Evolutionary conservation across 495 filamentous ascomycete genomes (phyloP).

Genomic region (Extremus antarcticus): DNA sequence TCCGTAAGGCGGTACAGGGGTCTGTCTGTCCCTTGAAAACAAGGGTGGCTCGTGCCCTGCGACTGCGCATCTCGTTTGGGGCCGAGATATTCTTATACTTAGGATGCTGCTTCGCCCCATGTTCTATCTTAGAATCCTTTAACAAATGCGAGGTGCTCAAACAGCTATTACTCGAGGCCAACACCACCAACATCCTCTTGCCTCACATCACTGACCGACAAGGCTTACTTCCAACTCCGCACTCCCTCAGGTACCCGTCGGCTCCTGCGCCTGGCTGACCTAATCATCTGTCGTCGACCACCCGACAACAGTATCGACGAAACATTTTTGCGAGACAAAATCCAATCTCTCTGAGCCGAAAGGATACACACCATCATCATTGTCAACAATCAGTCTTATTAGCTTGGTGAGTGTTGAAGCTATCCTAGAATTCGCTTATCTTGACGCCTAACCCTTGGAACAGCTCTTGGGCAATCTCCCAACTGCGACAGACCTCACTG

Average conservation of each 20-base stretch:
- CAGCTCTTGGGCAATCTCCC: neutral
- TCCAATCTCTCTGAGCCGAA: no score
- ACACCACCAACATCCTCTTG: neutral
- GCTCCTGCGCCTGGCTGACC: neutral
- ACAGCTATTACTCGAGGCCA: neutral
- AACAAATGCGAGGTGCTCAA: neutral
- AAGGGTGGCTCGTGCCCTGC: neutral
- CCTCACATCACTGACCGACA: neutral
- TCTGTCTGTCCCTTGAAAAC: neutral
- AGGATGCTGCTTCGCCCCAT: slow-evolving; percentile 11
- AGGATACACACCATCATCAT: neutral
- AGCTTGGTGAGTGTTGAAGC: neutral
- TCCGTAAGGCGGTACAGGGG: slow-evolving; percentile 1
- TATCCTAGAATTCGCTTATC: neutral
- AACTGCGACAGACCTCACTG: no score
- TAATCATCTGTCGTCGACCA: neutral
- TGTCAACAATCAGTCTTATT: neutral
- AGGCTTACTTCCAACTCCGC: neutral
- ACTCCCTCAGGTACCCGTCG: neutral
- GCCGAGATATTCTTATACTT: slow-evolving; percentile 15
- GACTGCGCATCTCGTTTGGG: slow-evolving; percentile 9
- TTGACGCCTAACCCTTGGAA: neutral
- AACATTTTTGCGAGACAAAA: no score
- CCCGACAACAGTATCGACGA: neutral
- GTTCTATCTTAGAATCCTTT: neutral